A percentile compares a stretch with the other conserved stretches of the same genome.
phyloP scores from a whole-genome alignment of 352 stramenopile species.

The Blastocystis sp. region DNA sequence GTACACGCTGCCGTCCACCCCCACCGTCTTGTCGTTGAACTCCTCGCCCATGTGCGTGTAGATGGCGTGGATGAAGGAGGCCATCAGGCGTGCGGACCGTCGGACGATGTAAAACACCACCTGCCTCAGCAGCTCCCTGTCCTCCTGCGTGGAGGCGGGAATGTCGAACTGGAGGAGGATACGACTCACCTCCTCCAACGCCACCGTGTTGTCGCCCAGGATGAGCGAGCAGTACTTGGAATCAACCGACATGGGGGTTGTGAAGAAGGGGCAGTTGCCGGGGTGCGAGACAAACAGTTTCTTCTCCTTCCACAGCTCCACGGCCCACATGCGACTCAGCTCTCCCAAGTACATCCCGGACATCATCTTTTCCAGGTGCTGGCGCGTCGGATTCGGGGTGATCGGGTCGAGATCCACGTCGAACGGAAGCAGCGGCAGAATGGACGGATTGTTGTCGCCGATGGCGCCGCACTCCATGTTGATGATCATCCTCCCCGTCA shows the following conservation, averaged over 20 bases:
- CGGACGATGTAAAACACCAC: slow-evolving; percentile 72
- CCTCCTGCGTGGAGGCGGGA: slow-evolving; percentile 68
- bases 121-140: slow-evolving; percentile 71
- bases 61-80: slow-evolving; percentile 71
- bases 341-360: slow-evolving; percentile 73
- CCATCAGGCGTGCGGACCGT: slow-evolving; percentile 72
- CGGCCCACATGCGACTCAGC: slow-evolving; percentile 71
- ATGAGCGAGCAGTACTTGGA: slow-evolving; percentile 63
- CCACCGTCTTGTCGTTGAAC: slow-evolving; percentile 69
- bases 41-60: slow-evolving; percentile 67
- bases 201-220: slow-evolving; percentile 13
- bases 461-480: slow-evolving; percentile 75
- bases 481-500: slow-evolving; percentile 72
- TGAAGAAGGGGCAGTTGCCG: slow-evolving; percentile 32
- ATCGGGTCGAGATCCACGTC: slow-evolving; percentile 71
- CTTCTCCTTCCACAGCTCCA: slow-evolving; percentile 70
- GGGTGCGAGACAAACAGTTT: slow-evolving; percentile 39
- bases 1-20: slow-evolving; percentile 74
- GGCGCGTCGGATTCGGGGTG: slow-evolving; percentile 71
- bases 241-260: slow-evolving; percentile 54
- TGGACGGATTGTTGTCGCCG: slow-evolving; percentile 42
- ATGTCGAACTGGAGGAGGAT: slow-evolving; percentile 62
- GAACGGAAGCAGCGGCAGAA: slow-evolving; percentile 71
- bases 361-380: slow-evolving; percentile 75
- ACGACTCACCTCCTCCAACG: slow-evolving; percentile 42